Evolutionary conservation across 331 rosid genomes (phyloP).

Genomic region (Acacia concinna): DNA sequence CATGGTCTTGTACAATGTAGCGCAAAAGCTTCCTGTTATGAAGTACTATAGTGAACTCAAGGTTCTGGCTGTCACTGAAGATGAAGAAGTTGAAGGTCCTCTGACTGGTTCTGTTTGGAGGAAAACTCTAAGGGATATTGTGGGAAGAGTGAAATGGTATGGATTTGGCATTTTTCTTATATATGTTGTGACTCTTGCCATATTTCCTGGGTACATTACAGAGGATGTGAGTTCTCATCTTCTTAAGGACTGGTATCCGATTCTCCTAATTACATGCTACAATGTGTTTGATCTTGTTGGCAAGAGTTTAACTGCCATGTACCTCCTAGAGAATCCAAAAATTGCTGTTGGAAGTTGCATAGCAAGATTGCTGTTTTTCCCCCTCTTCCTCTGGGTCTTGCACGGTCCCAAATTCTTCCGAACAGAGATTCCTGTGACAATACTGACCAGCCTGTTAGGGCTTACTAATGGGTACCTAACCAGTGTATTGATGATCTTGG

Average conservation of each 20-base stretch:
- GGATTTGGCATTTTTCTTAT: constrained; percentile 66
- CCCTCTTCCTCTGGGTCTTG: constrained; percentile 79
- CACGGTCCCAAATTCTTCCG: constrained; percentile 83
- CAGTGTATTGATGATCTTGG: constrained; percentile 81
- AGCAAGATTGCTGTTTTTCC: constrained; percentile 72
- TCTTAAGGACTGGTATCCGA: constrained; percentile 84
- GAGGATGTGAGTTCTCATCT: constrained; percentile 84
- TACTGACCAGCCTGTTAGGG: constrained; percentile 78
- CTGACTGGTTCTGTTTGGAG: constrained; percentile 61
- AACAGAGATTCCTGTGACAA: constrained; percentile 75
- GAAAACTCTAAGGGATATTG: constrained; percentile 59
- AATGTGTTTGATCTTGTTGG: constrained; percentile 90
- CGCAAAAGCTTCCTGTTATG: constrained; percentile 75
- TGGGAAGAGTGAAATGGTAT: constrained; percentile 76
- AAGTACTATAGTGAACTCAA: constrained; percentile 70
- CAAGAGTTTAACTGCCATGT: constrained; percentile 67
- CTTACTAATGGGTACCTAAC: constrained; percentile 87
- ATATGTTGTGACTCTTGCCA: constrained; percentile 76
- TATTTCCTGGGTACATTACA: constrained; percentile 90
- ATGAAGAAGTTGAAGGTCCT: constrained; percentile 55
- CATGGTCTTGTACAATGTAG: constrained; percentile 61
- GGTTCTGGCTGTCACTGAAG: constrained; percentile 49
- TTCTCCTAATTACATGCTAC: constrained; percentile 66
- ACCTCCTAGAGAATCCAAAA: constrained; percentile 58
- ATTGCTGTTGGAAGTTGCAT: constrained; percentile 60